These are phyloP conservation scores for Xylaria cubensis DNA, from an alignment of 495 filamentous ascomycete species.

Conservation along the genomic window DNA sequence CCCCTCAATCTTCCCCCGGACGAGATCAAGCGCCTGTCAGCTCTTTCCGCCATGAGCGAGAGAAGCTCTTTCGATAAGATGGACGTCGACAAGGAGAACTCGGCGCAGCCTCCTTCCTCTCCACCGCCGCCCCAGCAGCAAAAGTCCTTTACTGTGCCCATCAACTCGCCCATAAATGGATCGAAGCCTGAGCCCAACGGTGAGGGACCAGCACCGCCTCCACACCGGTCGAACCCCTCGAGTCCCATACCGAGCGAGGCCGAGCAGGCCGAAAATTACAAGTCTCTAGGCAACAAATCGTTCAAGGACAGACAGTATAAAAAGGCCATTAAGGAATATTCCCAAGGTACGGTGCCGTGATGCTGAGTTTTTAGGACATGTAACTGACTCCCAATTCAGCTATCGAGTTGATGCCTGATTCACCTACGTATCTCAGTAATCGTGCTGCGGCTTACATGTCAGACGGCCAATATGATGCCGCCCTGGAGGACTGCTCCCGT, in stretches of 20 bases:
- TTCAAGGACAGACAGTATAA: constrained; percentile 91
- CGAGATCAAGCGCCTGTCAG: constrained; percentile 75
- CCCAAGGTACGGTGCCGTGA: constrained; percentile 70
- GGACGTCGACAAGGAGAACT: constrained; percentile 79
- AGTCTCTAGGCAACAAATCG: constrained; percentile 91
- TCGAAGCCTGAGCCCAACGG: constrained; percentile 46
- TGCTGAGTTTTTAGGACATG: neutral
- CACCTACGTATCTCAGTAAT: constrained; percentile 92
- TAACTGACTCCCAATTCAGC: constrained; percentile 58
- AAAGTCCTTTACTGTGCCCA: constrained; percentile 46
- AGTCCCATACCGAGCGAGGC: constrained; percentile 61
- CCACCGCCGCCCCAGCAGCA: constrained; percentile 47
- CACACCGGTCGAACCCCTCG: constrained; percentile 70
- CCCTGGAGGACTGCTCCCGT: constrained; percentile 81
- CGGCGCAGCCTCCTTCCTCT: constrained; percentile 53
- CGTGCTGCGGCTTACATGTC: constrained; percentile 93
- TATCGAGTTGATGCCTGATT: constrained; percentile 77
- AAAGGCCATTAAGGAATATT: constrained; percentile 89
- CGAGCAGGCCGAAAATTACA: constrained; percentile 85
- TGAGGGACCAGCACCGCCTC: constrained; percentile 77
- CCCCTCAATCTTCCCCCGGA: constrained; percentile 88
- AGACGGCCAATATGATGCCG: constrained; percentile 74
- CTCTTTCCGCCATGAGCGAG: constrained; percentile 71
- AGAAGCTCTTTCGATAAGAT: constrained; percentile 68
- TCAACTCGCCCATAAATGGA: constrained; percentile 42